Conservation (phyloP, 2,329 filamentous ascomycete genomes). For the Microdochium bolleyi region DNA sequence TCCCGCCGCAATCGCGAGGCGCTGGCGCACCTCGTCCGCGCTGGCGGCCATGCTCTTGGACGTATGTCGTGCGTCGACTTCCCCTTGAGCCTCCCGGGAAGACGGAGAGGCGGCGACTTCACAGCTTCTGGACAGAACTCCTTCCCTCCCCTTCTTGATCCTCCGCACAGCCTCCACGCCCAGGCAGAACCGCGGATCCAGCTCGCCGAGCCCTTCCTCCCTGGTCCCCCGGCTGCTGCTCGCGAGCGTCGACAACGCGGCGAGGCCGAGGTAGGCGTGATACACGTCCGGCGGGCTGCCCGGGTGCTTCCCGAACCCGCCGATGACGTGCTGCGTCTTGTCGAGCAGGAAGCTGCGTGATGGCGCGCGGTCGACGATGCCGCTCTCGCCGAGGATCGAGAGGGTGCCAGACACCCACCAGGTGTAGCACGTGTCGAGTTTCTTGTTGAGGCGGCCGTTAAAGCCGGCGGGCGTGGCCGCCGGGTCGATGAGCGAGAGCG, state of each 20-base stretch:
- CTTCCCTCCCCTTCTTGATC: constrained; percentile 37
- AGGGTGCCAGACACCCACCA: constrained; percentile 80
- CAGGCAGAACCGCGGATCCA: constrained; percentile 73
- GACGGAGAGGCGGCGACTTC: not conserved
- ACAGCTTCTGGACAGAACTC: not conserved
- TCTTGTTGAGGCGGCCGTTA: constrained; percentile 86
- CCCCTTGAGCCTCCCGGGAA: not conserved
- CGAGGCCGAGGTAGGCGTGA: constrained; percentile 82
- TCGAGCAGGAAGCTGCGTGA: constrained; percentile 74
- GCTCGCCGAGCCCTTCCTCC: constrained; percentile 57
- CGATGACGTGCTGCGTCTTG: constrained; percentile 79
- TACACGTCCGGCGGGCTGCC: constrained; percentile 69
- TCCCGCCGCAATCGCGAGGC: not conserved
- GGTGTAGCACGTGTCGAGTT: constrained; percentile 88
- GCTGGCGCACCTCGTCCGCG: not conserved
- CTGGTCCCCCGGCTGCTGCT: constrained; percentile 17
- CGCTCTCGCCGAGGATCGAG: constrained; percentile 32
- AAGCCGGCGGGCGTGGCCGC: constrained; percentile 57
- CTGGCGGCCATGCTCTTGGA: not conserved
- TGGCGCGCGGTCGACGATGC: constrained; percentile 52
- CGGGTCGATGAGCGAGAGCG: constrained; percentile 21
- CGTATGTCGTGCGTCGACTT: not conserved
- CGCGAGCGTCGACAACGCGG: constrained; percentile 64
- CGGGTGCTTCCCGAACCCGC: constrained; percentile 70
- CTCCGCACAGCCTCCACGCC: constrained; percentile 49